Evolutionary conservation across 345 rosid genomes (phyloP).

Genomic region (Lenwebbia sp.): DNA sequence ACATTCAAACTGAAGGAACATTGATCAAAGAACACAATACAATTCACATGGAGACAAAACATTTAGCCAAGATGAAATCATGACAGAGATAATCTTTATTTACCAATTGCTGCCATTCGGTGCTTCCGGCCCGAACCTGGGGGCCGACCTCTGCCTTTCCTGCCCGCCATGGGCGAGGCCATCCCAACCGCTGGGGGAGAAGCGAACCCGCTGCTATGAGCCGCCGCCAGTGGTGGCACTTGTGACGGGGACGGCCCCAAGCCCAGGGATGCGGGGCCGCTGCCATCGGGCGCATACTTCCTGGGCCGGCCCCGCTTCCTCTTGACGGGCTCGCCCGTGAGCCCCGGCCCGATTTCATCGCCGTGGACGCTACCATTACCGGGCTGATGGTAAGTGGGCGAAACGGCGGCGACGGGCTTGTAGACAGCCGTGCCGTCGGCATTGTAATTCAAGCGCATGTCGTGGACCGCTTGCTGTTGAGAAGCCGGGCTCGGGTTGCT

Average conservation of each 20-base stretch:
- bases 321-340: constrained; percentile 23
- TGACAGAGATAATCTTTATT: background rate
- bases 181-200: background rate
- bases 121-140: background rate
- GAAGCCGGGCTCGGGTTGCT: background rate
- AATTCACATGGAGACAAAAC: background rate
- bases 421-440: constrained; percentile 5
- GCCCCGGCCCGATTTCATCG: background rate
- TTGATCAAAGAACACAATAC: background rate
- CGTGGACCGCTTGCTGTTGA: background rate
- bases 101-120: background rate
- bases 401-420: constrained; percentile 4
- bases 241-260: background rate
- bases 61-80: background rate
- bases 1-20: background rate
- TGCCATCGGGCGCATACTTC: constrained; percentile 54
- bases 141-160: background rate
- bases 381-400: background rate
- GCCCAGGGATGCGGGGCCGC: constrained; percentile 18
- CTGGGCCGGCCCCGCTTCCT: constrained; percentile 69
- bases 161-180: background rate
- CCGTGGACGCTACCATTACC: background rate
- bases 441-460: constrained; percentile 7
- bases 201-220: background rate
- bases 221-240: background rate